Percentiles rank a stretch among this genome's conserved stretches.
These are phyloP conservation scores for Ilyonectria destructans DNA, from an alignment of 2,329 filamentous ascomycete genomes.

Conservation along the genomic window DNA sequence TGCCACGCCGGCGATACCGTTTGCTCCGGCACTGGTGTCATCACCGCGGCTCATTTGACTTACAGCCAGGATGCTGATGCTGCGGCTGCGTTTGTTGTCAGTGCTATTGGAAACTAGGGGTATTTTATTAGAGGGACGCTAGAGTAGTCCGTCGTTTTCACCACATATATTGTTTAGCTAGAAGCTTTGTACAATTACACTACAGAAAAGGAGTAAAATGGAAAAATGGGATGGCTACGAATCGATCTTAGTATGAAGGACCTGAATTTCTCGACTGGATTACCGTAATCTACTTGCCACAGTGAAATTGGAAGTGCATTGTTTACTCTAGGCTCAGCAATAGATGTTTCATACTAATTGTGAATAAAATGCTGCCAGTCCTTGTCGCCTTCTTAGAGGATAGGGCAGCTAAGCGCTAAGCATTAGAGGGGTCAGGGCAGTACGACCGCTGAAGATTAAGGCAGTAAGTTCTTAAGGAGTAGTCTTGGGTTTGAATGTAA, in stretches of 20 bases:
- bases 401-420: too few species aligned
- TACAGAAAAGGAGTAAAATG: conserved; percentile 4
- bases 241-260: too few species aligned
- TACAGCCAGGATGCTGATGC: conserved; percentile 50
- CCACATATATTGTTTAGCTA: background rate
- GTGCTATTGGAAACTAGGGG: conserved; percentile 37
- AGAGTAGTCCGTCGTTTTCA: background rate
- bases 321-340: too few species aligned
- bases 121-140: background rate
- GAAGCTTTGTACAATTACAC: conserved; percentile 4
- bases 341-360: too few species aligned
- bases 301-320: background rate
- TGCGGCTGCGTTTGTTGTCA: conserved; percentile 50
- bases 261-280: too few species aligned
- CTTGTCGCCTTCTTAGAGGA: too few species aligned
- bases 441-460: too few species aligned
- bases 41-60: conserved; percentile 48
- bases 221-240: background rate
- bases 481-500: too few species aligned
- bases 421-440: too few species aligned
- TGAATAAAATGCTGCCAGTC: too few species aligned
- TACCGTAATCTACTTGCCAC: too few species aligned
- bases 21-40: conserved; percentile 49
- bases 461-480: too few species aligned
- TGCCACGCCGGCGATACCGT: conserved; percentile 54